Evolutionary conservation across 352 stramenopile species (phyloP), one percentile per base, ranked within the genome.

Genomic region (Globisporangium lucens): DNA sequence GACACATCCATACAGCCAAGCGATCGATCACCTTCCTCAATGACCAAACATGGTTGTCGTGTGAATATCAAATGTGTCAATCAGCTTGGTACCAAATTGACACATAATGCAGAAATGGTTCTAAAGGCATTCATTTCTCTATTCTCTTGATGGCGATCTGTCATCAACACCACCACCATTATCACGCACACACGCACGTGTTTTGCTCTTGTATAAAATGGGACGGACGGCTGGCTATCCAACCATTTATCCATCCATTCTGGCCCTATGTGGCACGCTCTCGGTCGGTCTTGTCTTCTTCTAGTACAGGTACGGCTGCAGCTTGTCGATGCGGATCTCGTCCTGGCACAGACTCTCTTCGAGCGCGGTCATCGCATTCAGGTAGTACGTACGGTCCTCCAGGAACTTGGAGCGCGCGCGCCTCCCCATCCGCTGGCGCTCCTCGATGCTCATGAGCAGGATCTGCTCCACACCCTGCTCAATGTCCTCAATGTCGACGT

Each of bases 321-420:
- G 71, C 62, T 87, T 89, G 65, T 94, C 82, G 58, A 91, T 83
- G 56, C 75, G 80, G 66, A 92, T 84, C 75, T 92, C 83, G 72
- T 91, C 80, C 63, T 91, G 86, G 57, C 86, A 94, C 7, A 94
- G 63, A 65, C 79, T 91, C 67, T 87, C 80, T 72, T 94, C 86
- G 22, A 94, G 55, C 59, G 84, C 86, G 2, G 82, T 77, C 86
- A 94, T 94, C 46, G 82, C 83, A 64, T 94, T 94, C 24, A 91
- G 66, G 55, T 90, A 94, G 63, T 91, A 94, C 36, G 77, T 86
- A 49, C 86, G 83, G 63, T 92, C 86, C 66, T 92, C 84, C 8
- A 94, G 73, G 63, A 89, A 94, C 63, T 84, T 86, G 33, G 83
- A 79, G 30, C 86, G 75, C 8, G 86, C 85, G 20, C 82, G 80